Percentiles rank a stretch among this genome's conserved stretches.
phyloP scores from a whole-genome alignment of 345 rosid genomes.

The Syzygium aqueum region DNA sequence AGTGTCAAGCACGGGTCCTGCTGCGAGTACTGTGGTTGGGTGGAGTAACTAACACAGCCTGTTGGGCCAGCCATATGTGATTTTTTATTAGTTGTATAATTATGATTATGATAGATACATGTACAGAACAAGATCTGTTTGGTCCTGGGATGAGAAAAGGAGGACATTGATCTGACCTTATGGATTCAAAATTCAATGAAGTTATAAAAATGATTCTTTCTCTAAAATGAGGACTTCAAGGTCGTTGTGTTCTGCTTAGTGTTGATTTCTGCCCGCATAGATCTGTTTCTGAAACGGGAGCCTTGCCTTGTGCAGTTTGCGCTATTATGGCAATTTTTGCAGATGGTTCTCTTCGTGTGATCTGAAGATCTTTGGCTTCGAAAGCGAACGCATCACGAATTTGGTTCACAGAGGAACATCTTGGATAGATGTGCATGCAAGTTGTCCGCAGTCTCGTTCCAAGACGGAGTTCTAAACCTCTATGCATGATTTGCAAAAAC shows the following conservation, averaged over 20 bases:
- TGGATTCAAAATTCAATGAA: neutral
- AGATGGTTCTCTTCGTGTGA: neutral
- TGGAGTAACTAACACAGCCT: neutral
- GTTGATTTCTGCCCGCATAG: neutral
- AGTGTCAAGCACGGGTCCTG: neutral
- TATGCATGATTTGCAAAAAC: neutral
- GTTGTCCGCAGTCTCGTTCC: neutral
- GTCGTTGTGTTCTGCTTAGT: neutral
- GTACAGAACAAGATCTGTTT: neutral
- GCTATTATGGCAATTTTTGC: neutral
- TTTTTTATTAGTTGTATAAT: neutral
- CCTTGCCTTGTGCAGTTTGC: neutral
- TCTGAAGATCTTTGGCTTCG: neutral
- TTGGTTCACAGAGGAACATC: neutral
- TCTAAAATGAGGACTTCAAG: neutral
- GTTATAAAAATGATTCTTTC: neutral
- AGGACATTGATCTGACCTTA: neutral
- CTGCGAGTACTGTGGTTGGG: neutral
- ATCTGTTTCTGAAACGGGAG: neutral
- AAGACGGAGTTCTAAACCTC: neutral
- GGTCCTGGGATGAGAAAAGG: neutral
- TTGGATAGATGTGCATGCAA: neutral
- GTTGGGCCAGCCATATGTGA: neutral
- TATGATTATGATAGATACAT: neutral
- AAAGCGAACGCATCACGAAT: neutral